phyloP scores from a whole-genome alignment of 2,329 filamentous ascomycete species.

The Magnaporthiopsis incrustans region DNA sequence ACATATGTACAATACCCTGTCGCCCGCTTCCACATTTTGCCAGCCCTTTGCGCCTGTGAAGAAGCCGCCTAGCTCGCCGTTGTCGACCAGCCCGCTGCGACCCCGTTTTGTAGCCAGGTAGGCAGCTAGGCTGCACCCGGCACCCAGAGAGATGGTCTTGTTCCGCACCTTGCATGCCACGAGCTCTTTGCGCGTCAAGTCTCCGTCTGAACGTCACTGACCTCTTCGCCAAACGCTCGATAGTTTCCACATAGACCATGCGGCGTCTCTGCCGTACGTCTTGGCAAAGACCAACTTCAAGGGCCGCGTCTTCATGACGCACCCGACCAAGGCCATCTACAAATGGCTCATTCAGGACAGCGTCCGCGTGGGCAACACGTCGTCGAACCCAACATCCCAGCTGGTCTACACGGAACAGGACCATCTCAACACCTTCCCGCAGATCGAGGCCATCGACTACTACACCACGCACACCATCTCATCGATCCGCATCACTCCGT shows the following conservation, averaged over 20 bases:
- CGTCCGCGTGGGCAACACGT: conserved; percentile 74
- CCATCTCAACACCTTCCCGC: conserved; percentile 83
- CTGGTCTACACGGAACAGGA: conserved; percentile 92
- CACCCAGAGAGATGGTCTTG: not conserved
- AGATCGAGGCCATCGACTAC: conserved; percentile 97
- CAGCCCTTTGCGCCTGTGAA: conserved; percentile 5
- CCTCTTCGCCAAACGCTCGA: not conserved
- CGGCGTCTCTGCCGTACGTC: conserved; percentile 96
- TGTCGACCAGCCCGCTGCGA: not conserved
- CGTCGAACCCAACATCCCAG: conserved; percentile 56
- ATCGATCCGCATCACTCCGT: conserved; percentile 92
- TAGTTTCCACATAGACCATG: conserved; percentile 97
- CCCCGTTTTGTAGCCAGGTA: not conserved
- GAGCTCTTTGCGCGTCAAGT: not conserved
- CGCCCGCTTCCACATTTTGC: conserved; percentile 11
- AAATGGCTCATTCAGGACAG: conserved; percentile 99
- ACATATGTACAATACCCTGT: conserved; percentile 19
- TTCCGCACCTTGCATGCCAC: not conserved
- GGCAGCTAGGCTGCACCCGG: conserved; percentile 6
- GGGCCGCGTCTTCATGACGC: conserved; percentile 96
- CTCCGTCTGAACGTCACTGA: conserved; percentile 8
- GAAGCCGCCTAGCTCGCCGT: not conserved
- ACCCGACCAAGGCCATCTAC: conserved; percentile 98
- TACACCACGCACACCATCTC: conserved; percentile 97
- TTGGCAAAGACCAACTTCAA: conserved; percentile 97